Base-by-base conservation (phyloP, 2,329 filamentous ascomycete species). In the Colletotrichum gloeosporioides region DNA sequence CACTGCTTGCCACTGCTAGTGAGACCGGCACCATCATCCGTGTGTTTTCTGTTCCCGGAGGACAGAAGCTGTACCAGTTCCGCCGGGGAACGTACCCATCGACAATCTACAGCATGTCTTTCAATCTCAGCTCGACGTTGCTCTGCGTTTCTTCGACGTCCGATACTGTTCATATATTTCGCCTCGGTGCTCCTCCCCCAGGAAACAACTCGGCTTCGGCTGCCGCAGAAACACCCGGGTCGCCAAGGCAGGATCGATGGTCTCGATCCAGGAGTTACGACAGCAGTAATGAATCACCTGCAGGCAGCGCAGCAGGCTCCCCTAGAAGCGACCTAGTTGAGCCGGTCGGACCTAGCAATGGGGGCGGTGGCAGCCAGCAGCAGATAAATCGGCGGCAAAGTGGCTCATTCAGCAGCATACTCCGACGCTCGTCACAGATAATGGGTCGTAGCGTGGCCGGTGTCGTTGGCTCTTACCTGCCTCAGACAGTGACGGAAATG, bases 1-100 rank as follows among this genome's bases (percentile, higher is more conserved):
- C 95, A 4, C 86, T 98, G 59, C 89, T 99, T 61, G 97, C 97
- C 16, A 99, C 97, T 3, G 95, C 97, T 2, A 99, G 96, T 27
- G 97, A 99, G 84, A 99, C 98, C 69, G 97, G 97, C 78, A 99
- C 97, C 1, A 98, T 99, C 77, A 98, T 99, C 78, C 93, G 97
- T 18, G 96, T 99, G 69, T 99, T 99, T 85, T 95, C 95, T 1
- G 92, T 99, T 2, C 97, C 97, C 4, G 92, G 93, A 78, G 97
- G 95, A 13, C 93, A 96, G 81, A 99, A 99, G 84, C 90, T 99
- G 22, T 99, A 96, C 84, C 96, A 99, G 83, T 99, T 99, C 86
- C 92, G 97, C 76, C 93, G 97, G 78, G 97, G 97, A 59, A 98
- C 96, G 4, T 98, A 98, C 85, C 97, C 97, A 1, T 96, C 96